Base-by-base conservation (phyloP, 805 yeast species). In the Huiozyma sinensis region DNA sequence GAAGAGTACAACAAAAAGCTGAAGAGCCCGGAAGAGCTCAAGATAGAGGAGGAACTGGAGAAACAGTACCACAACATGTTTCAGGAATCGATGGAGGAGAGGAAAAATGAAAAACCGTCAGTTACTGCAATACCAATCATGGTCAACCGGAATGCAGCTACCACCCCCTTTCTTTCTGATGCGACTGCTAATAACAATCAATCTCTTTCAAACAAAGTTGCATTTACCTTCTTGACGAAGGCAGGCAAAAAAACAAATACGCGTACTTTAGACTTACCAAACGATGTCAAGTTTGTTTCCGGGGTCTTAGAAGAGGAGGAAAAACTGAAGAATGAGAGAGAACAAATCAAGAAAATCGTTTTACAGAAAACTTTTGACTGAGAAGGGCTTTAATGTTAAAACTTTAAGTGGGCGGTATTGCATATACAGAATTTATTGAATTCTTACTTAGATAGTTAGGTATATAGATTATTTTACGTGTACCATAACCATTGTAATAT, bases 401-500 rank as follows among this genome's bases (percentile, higher is more conserved):
- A 31, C n/a, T 8, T 11, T 31, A 4, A 31, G 33, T 31, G n/a
- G n/a, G 3, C 5, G 11, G 3, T 9, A 11, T 8, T 31, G n/a
- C n/a, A 31, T 31, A 31, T 31, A 31, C 9, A 11, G 33, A 31
- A 9, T 8, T 31, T 2, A 31, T 31, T 9, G 5, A 31, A 31
- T 9, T 9, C 5, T 31, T 8, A 11, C 33, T 31, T 9, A 5
- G 12, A 12, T 42, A 17, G 13, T 24, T 17, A 37, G 27, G 7
- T 36, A 32, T 38, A 38, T 43, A 13, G 28, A 29, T 28, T 44
- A 63, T n/a, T 60, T 68, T 31, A 84, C 87, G 55, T 76, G 73
- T 38, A 87, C 79, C 55, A 85, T 71, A 1, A 89, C 82, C 12
- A 83, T 76, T 1, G 97, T 87, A 34, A 92, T 83, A 63, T 90